Evolutionary conservation across 208 protist species (phyloP).

Genomic region (Crithidia fasciculata): DNA sequence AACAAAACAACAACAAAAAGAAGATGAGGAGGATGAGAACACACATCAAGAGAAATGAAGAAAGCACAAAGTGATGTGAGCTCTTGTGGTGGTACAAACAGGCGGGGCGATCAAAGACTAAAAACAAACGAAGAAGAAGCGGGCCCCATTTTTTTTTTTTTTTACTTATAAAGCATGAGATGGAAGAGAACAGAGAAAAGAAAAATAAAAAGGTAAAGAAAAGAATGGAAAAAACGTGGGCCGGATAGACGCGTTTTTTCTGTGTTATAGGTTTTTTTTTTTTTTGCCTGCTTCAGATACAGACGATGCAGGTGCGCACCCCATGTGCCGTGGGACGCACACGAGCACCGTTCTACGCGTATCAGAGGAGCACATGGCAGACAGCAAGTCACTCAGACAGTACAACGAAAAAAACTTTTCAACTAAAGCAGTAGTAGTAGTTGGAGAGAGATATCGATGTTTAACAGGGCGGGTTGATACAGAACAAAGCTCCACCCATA

Average conservation of each 20-base stretch:
- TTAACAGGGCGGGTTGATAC: not conserved
- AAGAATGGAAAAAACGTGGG: no score
- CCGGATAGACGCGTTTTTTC: not conserved
- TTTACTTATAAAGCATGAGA: constrained; percentile 15
- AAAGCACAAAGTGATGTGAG: not conserved
- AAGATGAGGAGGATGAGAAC: not conserved
- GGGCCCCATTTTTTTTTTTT: not conserved
- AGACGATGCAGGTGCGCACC: not conserved
- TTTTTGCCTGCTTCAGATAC: not conserved
- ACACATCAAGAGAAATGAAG: not conserved
- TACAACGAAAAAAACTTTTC: constrained; percentile 19
- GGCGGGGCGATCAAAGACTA: not conserved
- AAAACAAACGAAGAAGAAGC: constrained; percentile 6
- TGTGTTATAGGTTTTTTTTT: not conserved
- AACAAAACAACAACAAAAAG: not conserved
- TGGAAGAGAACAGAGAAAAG: not conserved
- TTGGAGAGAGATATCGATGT: not conserved
- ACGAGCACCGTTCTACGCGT: constrained; percentile 2
- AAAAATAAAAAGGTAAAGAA: not conserved
- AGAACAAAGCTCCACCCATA: not conserved
- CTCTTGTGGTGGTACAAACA: constrained; percentile 4
- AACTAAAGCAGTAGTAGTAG: constrained; percentile 15
- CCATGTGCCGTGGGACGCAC: constrained; percentile 8
- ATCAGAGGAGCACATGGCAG: not conserved
- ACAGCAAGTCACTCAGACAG: constrained; percentile 1